These are phyloP conservation scores for Calocybe cyanea DNA, from an alignment of 768 basidiomycete species.

Conservation along the genomic window DNA sequence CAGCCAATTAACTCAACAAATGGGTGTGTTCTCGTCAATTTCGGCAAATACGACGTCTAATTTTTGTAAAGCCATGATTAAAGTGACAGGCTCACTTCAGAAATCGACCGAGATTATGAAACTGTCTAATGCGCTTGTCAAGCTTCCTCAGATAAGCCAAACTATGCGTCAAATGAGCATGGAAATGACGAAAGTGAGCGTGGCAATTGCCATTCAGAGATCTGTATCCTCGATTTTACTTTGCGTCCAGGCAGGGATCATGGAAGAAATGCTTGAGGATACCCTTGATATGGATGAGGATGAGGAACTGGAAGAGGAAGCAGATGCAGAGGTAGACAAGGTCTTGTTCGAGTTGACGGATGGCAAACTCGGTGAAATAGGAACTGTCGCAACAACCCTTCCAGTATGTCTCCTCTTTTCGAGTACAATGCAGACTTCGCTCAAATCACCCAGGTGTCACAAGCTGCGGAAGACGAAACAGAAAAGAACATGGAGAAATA, in stretches of 20 bases:
- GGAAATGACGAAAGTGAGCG: constrained; percentile 95
- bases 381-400: constrained; percentile 62
- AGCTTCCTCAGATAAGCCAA: constrained; percentile 87
- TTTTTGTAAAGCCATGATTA: constrained; percentile 71
- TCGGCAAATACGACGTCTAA: constrained; percentile 2
- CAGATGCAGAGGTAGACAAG: constrained; percentile 96
- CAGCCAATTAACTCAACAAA: constrained; percentile 85
- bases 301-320: constrained; percentile 93
- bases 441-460: constrained; percentile 40
- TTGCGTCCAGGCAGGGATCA: constrained; percentile 76
- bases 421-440: constrained; percentile 5
- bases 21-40: constrained; percentile 56
- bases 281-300: constrained; percentile 90
- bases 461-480: constrained; percentile 67
- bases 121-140: constrained; percentile 88
- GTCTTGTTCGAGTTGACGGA: constrained; percentile 93
- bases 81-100: constrained; percentile 96
- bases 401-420: constrained; percentile 54
- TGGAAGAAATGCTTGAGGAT: constrained; percentile 98
- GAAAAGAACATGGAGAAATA: constrained; percentile 90
- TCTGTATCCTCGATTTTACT: background rate
- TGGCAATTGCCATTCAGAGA: background rate
- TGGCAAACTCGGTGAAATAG: constrained; percentile 89
- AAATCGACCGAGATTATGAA: constrained; percentile 99
- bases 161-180: constrained; percentile 98